Percentiles rank a stretch among this genome's conserved stretches.
These are phyloP conservation scores for Phalaenopsis aphrodite DNA, from an alignment of 106 monocot species.

Conservation along the genomic window DNA sequence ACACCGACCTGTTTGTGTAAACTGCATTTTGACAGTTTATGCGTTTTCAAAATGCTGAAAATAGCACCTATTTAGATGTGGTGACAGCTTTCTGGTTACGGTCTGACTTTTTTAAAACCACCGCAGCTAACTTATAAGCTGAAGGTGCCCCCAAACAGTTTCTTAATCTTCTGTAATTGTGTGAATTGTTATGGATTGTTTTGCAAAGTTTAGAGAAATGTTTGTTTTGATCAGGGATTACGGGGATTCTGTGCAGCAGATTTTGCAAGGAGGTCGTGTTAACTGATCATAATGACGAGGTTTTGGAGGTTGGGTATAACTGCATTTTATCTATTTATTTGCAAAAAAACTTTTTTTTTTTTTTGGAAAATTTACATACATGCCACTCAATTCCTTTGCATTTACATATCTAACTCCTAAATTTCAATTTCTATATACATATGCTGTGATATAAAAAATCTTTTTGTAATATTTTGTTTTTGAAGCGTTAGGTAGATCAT, in stretches of 20 bases:
- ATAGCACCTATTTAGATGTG: too few species aligned
- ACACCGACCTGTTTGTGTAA: too few species aligned
- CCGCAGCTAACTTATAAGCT: too few species aligned
- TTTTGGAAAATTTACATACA: too few species aligned
- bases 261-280: constrained; percentile 71
- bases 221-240: constrained; percentile 53
- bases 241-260: constrained; percentile 85
- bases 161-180: background rate
- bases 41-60: too few species aligned
- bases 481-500: background rate
- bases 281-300: constrained; percentile 98
- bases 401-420: too few species aligned
- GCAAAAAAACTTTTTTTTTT: background rate
- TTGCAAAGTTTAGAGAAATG: background rate
- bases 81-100: too few species aligned
- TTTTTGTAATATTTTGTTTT: background rate
- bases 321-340: background rate
- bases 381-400: too few species aligned
- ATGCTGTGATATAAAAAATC: too few species aligned
- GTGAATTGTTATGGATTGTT: background rate
- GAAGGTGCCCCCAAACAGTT: background rate
- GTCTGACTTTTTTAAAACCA: too few species aligned
- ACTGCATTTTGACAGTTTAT: too few species aligned
- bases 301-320: constrained; percentile 71
- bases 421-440: too few species aligned